phyloP scores from a whole-genome alignment of 2,329 filamentous ascomycete genomes.

The Penicillium expansum region DNA sequence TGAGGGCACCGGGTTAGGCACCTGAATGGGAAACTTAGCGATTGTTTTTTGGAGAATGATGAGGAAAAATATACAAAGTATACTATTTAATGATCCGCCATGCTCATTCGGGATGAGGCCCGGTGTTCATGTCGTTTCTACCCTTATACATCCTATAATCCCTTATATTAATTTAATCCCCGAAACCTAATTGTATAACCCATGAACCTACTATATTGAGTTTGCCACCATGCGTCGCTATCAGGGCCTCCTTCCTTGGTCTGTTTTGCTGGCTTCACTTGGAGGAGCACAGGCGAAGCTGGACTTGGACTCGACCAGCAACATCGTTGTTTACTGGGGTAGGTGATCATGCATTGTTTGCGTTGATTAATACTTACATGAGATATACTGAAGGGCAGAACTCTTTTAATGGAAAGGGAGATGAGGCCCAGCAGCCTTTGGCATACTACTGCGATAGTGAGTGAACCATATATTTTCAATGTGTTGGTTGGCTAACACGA shows the following conservation, averaged over 20 bases:
- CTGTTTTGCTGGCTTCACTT: constrained; percentile 31
- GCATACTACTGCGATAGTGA: constrained; percentile 59
- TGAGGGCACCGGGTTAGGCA: constrained; percentile 10
- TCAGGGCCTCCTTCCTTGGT: constrained; percentile 24
- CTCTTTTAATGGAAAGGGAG: constrained; percentile 50
- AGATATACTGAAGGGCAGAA: constrained; percentile 53
- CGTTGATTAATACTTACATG: background rate
- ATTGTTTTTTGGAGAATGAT: constrained; percentile 18
- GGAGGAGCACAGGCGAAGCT: constrained; percentile 41
- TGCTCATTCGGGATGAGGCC: background rate
- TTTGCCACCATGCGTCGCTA: constrained; percentile 23
- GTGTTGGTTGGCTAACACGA: constrained; percentile 11
- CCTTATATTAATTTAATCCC: constrained; percentile 3
- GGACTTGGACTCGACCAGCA: constrained; percentile 47
- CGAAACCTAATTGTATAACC: constrained; percentile 15
- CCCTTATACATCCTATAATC: background rate
- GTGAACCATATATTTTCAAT: constrained; percentile 15
- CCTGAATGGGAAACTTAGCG: background rate
- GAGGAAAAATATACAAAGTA: constrained; percentile 6
- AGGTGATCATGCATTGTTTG: background rate
- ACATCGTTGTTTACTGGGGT: constrained; percentile 67
- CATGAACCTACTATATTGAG: background rate
- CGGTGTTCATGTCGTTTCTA: background rate
- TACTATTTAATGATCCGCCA: constrained; percentile 18
- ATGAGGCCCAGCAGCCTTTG: constrained; percentile 54